Evolutionary conservation across 805 yeast species (phyloP).

Genomic region (Yamadazyma takamatsuzukensis): DNA sequence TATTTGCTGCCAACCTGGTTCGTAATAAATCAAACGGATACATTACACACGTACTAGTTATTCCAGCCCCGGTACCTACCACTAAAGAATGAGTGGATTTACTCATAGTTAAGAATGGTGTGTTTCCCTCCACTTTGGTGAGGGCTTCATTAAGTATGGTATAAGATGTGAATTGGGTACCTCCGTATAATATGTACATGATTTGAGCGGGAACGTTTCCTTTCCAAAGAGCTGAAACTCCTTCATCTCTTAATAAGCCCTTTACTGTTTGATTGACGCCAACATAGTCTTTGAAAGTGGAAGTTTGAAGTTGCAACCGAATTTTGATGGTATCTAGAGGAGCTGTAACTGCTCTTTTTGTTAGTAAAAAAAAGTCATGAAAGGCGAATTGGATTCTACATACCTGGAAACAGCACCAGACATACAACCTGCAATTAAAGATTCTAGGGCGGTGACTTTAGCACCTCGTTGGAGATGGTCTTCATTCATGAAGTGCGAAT

Average conservation of each 20-base stretch:
- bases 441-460: slow-evolving; percentile 47
- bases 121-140: slow-evolving; percentile 21
- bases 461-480: slow-evolving; percentile 52
- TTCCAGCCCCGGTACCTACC: slow-evolving; percentile 78
- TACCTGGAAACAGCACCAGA: slow-evolving; percentile 58
- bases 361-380: slow-evolving; percentile 5
- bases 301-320: slow-evolving; percentile 59
- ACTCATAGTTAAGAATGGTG: slow-evolving; percentile 19
- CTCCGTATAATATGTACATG: slow-evolving; percentile 83
- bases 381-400: slow-evolving; percentile 11
- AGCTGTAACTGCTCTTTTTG: slow-evolving; percentile 55
- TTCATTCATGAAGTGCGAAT: too few relatives aligned
- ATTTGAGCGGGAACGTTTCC: slow-evolving; percentile 92
- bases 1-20: slow-evolving; percentile 77
- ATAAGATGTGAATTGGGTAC: slow-evolving; percentile 75
- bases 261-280: slow-evolving; percentile 37
- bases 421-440: slow-evolving; percentile 65
- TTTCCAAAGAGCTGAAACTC: slow-evolving; percentile 81
- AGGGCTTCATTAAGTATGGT: slow-evolving; percentile 49
- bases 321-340: slow-evolving; percentile 80
- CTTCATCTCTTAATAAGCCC: slow-evolving; percentile 57
- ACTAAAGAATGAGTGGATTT: slow-evolving; percentile 44
- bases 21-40: slow-evolving; percentile 91
- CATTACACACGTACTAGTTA: slow-evolving; percentile 64
- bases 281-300: slow-evolving; percentile 3